phyloP scores from a whole-genome alignment of 2,329 filamentous ascomycete species.

The Exserohilum turcica region DNA sequence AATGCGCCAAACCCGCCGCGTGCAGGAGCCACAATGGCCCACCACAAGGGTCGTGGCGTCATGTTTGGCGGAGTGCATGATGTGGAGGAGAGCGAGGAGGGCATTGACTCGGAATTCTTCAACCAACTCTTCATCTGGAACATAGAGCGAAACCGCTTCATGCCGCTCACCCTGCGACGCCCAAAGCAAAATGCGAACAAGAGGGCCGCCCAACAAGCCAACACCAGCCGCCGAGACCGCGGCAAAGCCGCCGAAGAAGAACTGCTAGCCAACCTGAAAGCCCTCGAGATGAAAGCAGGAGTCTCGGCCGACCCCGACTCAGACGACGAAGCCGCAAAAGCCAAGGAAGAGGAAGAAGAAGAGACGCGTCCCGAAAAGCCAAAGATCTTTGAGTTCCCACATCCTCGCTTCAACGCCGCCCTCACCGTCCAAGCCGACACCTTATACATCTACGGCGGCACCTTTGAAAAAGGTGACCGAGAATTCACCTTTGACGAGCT shows the following conservation, averaged over 20 bases:
- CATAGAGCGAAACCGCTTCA: slow-evolving; percentile 92
- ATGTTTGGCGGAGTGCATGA: slow-evolving; percentile 94
- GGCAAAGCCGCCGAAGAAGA: slow-evolving; percentile 92
- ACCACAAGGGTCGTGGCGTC: slow-evolving; percentile 91
- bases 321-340: slow-evolving; percentile 33
- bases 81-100: slow-evolving; percentile 88
- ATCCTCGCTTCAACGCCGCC: slow-evolving; percentile 88
- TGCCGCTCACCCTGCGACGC: slow-evolving; percentile 78
- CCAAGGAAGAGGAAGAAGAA: slow-evolving; percentile 53
- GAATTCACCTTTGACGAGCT: slow-evolving; percentile 97
- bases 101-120: slow-evolving; percentile 97
- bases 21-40: slow-evolving; percentile 90
- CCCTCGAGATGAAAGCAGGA: slow-evolving; percentile 75
- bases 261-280: slow-evolving; percentile 81
- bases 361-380: slow-evolving; percentile 61
- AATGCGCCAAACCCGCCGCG: slow-evolving; percentile 84
- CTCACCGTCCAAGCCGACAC: slow-evolving; percentile 90
- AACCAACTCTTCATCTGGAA: slow-evolving; percentile 92
- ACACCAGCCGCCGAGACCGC: slow-evolving; percentile 61
- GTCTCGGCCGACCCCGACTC: slow-evolving; percentile 54
- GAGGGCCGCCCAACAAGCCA: slow-evolving; percentile 50
- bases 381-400: slow-evolving; percentile 79
- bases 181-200: slow-evolving; percentile 71
- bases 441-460: slow-evolving; percentile 93
- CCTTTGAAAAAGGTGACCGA: slow-evolving; percentile 90